phyloP scores from a whole-genome alignment of 2,329 filamentous ascomycete genomes.

The Botrytis byssoidea region DNA sequence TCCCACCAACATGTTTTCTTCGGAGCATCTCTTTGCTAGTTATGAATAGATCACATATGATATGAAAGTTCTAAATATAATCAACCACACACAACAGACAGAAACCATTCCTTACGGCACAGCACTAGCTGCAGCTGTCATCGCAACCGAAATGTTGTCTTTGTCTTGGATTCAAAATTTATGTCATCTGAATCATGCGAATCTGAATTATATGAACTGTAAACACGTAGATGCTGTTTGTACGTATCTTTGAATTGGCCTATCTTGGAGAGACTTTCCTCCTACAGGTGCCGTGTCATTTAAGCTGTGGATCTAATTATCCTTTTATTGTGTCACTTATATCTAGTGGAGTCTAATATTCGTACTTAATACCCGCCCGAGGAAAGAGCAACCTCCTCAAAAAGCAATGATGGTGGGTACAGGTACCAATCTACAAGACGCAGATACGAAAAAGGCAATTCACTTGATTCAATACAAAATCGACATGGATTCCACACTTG shows the following conservation, averaged over 20 bases:
- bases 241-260: neutral
- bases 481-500: neutral
- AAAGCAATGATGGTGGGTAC: neutral
- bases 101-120: neutral
- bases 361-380: neutral
- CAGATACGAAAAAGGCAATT: neutral
- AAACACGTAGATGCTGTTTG: neutral
- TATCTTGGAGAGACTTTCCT: neutral
- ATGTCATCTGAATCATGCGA: neutral
- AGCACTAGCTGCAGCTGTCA: constrained; percentile 1
- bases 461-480: neutral
- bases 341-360: neutral
- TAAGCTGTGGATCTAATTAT: neutral
- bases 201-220: neutral
- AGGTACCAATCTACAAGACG: neutral
- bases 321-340: neutral
- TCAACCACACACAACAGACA: neutral
- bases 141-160: neutral
- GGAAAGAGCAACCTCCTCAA: neutral
- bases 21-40: neutral
- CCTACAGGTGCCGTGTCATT: neutral
- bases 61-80: neutral
- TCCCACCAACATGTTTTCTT: neutral
- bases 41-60: neutral
- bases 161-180: neutral